Evolutionary conservation across 1,284 basidiomycete species (phyloP), one percentile per base, ranked within the genome.

Genomic region (Leucoagaricus sp.): DNA sequence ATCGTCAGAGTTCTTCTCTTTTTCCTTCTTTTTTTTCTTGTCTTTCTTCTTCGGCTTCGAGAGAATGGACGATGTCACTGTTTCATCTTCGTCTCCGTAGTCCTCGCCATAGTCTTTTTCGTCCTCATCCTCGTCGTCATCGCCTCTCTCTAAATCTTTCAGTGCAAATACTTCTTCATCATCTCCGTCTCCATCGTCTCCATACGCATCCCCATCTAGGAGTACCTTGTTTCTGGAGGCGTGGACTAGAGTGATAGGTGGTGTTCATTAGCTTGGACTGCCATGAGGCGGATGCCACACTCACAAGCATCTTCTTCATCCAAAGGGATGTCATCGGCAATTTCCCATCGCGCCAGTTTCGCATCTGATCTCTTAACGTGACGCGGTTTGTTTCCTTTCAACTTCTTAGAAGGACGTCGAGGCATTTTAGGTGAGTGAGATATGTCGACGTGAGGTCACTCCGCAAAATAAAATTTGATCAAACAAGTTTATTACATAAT

Each of bases 141-240:
- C 77, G 28, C 76, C 76, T 4, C 76, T 76, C 0, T 74, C 74
- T 41, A 87, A 65, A 29, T 80, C 81, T 58, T 81, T 80, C 61
- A 86, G 71, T 12, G 81, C 83, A 66, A 93, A 89, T 4, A 93
- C 89, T 67, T 91, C 88, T 45, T 94, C 89, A 31, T 89, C 88
- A 26, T 80, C 78, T 3, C 69, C 72, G 26, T 73, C 72, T 12
- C 72, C 72, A 15, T 75, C 72, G 4, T 67, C 70, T 3, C 67
- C 67, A 17, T 67, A 65, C n/a, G 72, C 68, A 34, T 77, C 75
- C 10, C 81, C 84, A 49, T 91, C 85, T 6, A 96, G 77, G 10
- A 92, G 77, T 58, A 96, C 91, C 68, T 85, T 84, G 67, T 97
- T 94, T 53, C 85, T 81, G 56, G 82, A 82, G 0, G 77, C 73